phyloP scores from a whole-genome alignment of 2,329 filamentous ascomycete species.

The Aureobasidium zeae region DNA sequence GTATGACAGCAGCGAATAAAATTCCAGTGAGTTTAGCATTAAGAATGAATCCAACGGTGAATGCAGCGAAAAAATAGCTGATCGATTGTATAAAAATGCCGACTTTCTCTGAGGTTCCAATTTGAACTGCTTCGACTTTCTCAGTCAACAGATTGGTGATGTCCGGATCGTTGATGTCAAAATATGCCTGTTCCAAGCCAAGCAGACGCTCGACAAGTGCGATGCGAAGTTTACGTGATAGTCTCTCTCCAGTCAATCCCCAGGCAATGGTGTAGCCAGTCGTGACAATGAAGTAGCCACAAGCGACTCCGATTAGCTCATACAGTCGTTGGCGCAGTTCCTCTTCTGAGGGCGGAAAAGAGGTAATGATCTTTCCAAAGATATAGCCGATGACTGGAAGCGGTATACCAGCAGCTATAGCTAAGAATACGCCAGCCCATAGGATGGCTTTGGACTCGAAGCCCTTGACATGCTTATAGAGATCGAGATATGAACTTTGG shows the following conservation, averaged over 20 bases:
- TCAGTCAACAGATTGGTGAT: slow-evolving; percentile 39
- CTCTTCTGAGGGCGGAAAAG: slow-evolving; percentile 40
- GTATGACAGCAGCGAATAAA: slow-evolving; percentile 39
- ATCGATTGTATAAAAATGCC: slow-evolving; percentile 39
- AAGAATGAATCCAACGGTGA: slow-evolving; percentile 38
- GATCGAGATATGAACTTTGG: slow-evolving; percentile 40
- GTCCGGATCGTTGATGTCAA: slow-evolving; percentile 43
- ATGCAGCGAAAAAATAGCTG: slow-evolving; percentile 38
- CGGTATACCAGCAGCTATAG: slow-evolving; percentile 33
- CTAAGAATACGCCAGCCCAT: slow-evolving; percentile 28
- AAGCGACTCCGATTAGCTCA: slow-evolving; percentile 38
- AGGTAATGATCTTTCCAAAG: slow-evolving; percentile 41
- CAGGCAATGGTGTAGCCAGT: slow-evolving; percentile 43
- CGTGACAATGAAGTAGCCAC: slow-evolving; percentile 42
- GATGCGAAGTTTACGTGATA: slow-evolving; percentile 40
- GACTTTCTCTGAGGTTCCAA: slow-evolving; percentile 40
- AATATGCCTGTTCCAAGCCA: slow-evolving; percentile 44
- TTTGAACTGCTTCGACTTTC: slow-evolving; percentile 38
- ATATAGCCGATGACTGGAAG: slow-evolving; percentile 37
- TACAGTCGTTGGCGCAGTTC: slow-evolving; percentile 34
- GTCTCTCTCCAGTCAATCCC: slow-evolving; percentile 41
- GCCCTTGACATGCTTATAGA: slow-evolving; percentile 39
- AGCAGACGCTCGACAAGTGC: slow-evolving; percentile 40
- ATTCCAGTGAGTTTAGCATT: slow-evolving; percentile 35
- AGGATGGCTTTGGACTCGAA: slow-evolving; percentile 31